Conservation (phyloP, 192 early-diverging fungal genomes). For the Paraglomus occultum region DNA sequence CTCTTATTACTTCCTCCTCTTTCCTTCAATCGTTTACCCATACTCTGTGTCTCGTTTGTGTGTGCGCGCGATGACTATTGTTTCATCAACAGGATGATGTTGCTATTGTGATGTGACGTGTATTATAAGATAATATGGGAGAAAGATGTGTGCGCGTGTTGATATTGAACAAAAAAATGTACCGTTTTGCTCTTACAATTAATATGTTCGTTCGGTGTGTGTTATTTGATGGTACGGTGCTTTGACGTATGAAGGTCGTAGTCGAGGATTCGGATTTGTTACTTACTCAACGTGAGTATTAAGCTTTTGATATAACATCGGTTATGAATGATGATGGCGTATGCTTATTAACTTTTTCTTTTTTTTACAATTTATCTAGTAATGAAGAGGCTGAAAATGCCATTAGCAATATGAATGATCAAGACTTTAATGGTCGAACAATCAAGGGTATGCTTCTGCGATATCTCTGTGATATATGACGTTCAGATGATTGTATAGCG, state of each 20-base stretch:
- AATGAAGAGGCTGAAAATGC: conserved; percentile 54
- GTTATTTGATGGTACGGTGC: neutral
- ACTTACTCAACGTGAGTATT: conserved; percentile 39
- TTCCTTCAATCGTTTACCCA: no score
- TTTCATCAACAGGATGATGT: no score
- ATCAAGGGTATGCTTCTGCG: conserved; percentile 52
- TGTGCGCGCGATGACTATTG: no score
- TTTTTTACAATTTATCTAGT: conserved; percentile 22
- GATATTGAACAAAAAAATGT: no score
- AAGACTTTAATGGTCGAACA: conserved; percentile 70
- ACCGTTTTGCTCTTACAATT: neutral
- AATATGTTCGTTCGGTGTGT: conserved; percentile 23
- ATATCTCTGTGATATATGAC: neutral
- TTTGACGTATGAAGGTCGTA: conserved; percentile 50
- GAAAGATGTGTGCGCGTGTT: no score
- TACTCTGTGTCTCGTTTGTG: no score
- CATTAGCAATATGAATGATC: conserved; percentile 58
- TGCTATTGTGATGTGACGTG: no score
- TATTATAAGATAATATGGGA: no score
- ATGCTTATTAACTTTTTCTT: neutral
- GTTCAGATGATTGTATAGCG: neutral
- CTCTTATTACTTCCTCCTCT: no score
- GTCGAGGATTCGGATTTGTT: conserved; percentile 86
- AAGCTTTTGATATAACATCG: no score
- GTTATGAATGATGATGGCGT: no score